phyloP scores from a whole-genome alignment of 345 rosid genomes.

The Pugionium dolabratum region DNA sequence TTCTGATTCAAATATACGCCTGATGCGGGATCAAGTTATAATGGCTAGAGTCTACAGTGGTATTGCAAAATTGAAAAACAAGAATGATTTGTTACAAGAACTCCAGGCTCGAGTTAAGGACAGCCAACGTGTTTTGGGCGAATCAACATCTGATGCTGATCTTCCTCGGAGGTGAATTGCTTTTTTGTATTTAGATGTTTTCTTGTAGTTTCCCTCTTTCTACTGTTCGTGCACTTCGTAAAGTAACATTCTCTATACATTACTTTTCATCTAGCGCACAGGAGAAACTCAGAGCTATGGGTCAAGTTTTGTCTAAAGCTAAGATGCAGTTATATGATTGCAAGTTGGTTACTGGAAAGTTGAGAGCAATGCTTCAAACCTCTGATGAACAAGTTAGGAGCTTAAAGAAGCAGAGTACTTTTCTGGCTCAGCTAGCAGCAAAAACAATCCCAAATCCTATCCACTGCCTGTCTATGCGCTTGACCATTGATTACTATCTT shows the following conservation, averaged over 20 bases:
- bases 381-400: slow-evolving; percentile 98
- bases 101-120: slow-evolving; percentile 80
- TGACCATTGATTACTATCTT: slow-evolving; percentile 89
- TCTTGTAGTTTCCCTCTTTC: slow-evolving; percentile 13
- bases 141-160: slow-evolving; percentile 79
- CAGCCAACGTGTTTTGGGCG: slow-evolving; percentile 79
- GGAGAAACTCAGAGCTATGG: slow-evolving; percentile 89
- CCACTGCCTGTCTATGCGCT: slow-evolving; percentile 95
- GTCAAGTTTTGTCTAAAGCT: slow-evolving; percentile 81
- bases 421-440: slow-evolving; percentile 97
- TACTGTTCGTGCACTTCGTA: slow-evolving; percentile 7
- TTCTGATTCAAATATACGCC: slow-evolving; percentile 78
- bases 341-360: slow-evolving; percentile 90
- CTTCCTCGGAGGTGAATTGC: slow-evolving; percentile 64
- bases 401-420: slow-evolving; percentile 98
- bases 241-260: slow-evolving; percentile 13
- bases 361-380: slow-evolving; percentile 96
- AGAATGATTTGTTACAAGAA: slow-evolving; percentile 64
- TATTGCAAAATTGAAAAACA: slow-evolving; percentile 81
- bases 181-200: not conserved
- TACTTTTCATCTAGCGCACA: slow-evolving; percentile 54
- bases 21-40: slow-evolving; percentile 93
- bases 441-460: slow-evolving; percentile 95
- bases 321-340: slow-evolving; percentile 87
- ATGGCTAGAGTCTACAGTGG: slow-evolving; percentile 89